Percentiles rank a stretch among this genome's conserved stretches.
These are phyloP conservation scores for Trametes pubescens DNA, from an alignment of 1,284 basidiomycete species.

Conservation along the genomic window DNA sequence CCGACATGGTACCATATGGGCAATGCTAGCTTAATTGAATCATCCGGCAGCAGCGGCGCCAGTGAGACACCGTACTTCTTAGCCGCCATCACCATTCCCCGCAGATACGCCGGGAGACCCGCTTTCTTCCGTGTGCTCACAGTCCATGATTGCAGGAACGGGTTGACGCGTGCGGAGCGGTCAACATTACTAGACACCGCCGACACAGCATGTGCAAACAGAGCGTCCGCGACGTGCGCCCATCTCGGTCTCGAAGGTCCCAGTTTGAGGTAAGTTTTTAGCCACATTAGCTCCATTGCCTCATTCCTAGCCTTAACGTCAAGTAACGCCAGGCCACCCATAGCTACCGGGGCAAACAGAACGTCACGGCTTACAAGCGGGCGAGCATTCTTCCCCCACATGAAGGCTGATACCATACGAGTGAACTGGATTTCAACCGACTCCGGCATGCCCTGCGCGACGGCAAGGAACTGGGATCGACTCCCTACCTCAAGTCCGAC, in stretches of 20 bases:
- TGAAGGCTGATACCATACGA: no score
- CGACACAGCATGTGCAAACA: no score
- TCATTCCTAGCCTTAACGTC: background rate
- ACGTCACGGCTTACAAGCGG: no score
- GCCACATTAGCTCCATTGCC: conserved; percentile 6
- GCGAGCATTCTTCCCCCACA: no score
- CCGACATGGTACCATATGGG: no score
- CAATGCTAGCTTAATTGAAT: no score
- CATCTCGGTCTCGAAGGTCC: background rate
- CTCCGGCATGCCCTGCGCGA: background rate
- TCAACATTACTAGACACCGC: no score
- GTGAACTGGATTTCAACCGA: no score
- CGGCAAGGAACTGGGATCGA: background rate
- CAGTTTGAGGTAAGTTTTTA: background rate
- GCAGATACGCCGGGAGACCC: background rate
- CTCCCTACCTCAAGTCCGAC: conserved; percentile 4
- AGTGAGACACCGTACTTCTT: no score
- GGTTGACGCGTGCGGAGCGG: background rate
- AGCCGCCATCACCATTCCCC: background rate
- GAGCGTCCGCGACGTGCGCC: no score
- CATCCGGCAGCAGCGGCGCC: no score
- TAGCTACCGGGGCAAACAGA: no score
- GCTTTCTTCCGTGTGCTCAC: background rate
- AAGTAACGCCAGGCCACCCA: background rate
- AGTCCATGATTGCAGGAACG: background rate